Evolutionary conservation across 2,329 filamentous ascomycete species (phyloP).

Genomic region (Talaromyces sp.): DNA sequence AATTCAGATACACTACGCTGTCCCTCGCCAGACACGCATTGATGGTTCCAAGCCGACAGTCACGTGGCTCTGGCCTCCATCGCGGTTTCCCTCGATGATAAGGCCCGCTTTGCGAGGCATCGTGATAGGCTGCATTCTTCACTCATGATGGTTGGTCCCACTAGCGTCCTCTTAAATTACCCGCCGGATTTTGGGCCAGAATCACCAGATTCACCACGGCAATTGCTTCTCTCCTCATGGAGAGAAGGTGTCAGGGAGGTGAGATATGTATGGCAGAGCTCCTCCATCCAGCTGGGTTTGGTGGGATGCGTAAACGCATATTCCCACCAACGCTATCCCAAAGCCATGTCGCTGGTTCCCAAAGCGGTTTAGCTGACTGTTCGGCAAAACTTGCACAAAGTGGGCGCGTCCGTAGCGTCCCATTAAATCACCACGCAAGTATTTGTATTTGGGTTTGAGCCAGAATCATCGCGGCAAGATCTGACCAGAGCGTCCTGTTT

Average conservation of each 20-base stretch:
- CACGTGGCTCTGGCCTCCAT: not conserved
- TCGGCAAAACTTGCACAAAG: too few relatives aligned
- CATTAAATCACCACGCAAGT: too few relatives aligned
- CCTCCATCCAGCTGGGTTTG: not conserved
- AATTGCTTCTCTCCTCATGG: too few relatives aligned
- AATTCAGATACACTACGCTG: not conserved
- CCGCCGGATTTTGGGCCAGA: not conserved
- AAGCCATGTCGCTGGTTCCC: not conserved
- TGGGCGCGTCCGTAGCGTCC: too few relatives aligned
- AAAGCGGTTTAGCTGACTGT: not conserved
- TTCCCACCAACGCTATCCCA: not conserved
- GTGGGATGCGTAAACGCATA: not conserved
- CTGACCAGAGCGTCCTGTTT: too few relatives aligned
- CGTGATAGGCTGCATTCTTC: not conserved
- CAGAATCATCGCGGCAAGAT: too few relatives aligned
- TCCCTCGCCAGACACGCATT: not conserved
- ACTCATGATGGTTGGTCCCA: not conserved
- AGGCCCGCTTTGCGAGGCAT: not conserved
- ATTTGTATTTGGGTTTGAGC: too few relatives aligned
- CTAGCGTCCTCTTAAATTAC: not conserved
- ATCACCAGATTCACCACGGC: too few relatives aligned
- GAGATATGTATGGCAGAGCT: not conserved
- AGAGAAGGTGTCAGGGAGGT: not conserved
- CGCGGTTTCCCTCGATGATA: too few relatives aligned
- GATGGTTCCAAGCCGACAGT: not conserved